Evolutionary conservation across 768 basidiomycete genomes (phyloP).

Genomic region (Multifurca ochricompacta): DNA sequence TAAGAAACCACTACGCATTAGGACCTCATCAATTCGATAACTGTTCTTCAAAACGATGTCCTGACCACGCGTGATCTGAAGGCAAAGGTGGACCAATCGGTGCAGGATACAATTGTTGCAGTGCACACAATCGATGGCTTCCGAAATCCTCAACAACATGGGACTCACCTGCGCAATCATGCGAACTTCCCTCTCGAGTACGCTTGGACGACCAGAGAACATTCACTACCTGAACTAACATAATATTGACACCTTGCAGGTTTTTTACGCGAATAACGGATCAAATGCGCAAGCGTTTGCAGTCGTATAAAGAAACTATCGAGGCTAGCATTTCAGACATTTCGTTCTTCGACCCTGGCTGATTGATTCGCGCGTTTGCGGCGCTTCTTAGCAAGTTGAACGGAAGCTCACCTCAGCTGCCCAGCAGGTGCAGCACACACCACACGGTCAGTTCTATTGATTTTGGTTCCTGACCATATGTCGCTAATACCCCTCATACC

Average conservation of each 20-base stretch:
- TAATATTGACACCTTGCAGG: constrained; percentile 33
- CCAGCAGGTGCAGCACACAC: constrained; percentile 56
- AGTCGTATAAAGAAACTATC: constrained; percentile 75
- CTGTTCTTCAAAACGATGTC: constrained; percentile 58
- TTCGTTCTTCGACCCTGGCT: background rate
- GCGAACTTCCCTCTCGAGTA: constrained; percentile 80
- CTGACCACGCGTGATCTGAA: constrained; percentile 64
- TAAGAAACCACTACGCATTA: constrained; percentile 24
- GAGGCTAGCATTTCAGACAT: constrained; percentile 35
- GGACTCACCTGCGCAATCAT: constrained; percentile 64
- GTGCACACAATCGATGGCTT: constrained; percentile 75
- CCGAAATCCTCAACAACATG: constrained; percentile 64
- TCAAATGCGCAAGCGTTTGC: constrained; percentile 62
- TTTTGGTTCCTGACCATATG: background rate
- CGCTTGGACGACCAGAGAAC: constrained; percentile 23
- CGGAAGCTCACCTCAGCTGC: constrained; percentile 66
- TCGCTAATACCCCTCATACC: constrained; percentile 24
- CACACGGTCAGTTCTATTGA: constrained; percentile 48
- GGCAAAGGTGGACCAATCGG: constrained; percentile 65
- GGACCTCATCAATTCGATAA: constrained; percentile 59
- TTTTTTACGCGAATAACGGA: constrained; percentile 67
- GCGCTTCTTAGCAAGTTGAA: constrained; percentile 91
- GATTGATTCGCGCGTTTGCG: background rate
- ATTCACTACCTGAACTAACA: background rate
- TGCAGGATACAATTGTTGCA: constrained; percentile 72